Evolutionary conservation across 768 basidiomycete genomes (phyloP).

Genomic region (Leccinum barrowsii): DNA sequence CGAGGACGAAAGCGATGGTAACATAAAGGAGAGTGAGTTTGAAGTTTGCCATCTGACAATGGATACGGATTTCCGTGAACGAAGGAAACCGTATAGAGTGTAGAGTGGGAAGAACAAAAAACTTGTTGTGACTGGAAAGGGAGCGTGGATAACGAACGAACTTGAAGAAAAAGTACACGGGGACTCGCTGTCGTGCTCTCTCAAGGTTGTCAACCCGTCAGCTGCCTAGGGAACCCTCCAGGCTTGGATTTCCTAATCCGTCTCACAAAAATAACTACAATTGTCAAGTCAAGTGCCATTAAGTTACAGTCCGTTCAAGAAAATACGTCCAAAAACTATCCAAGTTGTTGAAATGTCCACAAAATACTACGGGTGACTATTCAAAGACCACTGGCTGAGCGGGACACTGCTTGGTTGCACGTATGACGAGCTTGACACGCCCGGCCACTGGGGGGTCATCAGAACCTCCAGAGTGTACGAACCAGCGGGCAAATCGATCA

Average conservation of each 20-base stretch:
- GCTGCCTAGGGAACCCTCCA: constrained; percentile 13
- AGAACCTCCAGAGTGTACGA: constrained; percentile 76
- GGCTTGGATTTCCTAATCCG: constrained; percentile 12
- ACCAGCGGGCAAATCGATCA: constrained; percentile 65
- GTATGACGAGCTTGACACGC: constrained; percentile 59
- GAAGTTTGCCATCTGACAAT: constrained; percentile 45
- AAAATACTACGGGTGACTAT: constrained; percentile 53
- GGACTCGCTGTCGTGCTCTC: background rate
- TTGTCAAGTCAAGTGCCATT: background rate
- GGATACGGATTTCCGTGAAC: constrained; percentile 13
- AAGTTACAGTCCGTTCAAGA: constrained; percentile 2
- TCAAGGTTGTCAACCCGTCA: constrained; percentile 17
- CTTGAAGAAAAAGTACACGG: constrained; percentile 10
- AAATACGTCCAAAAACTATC: constrained; percentile 1
- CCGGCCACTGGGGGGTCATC: constrained; percentile 92
- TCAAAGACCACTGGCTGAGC: constrained; percentile 71
- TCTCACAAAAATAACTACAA: background rate
- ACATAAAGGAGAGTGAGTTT: constrained; percentile 63
- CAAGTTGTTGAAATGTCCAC: background rate
- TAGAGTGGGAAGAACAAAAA: background rate
- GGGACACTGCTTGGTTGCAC: constrained; percentile 65
- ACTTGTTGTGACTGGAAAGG: background rate
- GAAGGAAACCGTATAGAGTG: background rate
- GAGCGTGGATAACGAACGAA: constrained; percentile 16
- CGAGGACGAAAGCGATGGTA: constrained; percentile 50